Conservation (phyloP, 768 basidiomycete species). For the Grammothele lineata region DNA sequence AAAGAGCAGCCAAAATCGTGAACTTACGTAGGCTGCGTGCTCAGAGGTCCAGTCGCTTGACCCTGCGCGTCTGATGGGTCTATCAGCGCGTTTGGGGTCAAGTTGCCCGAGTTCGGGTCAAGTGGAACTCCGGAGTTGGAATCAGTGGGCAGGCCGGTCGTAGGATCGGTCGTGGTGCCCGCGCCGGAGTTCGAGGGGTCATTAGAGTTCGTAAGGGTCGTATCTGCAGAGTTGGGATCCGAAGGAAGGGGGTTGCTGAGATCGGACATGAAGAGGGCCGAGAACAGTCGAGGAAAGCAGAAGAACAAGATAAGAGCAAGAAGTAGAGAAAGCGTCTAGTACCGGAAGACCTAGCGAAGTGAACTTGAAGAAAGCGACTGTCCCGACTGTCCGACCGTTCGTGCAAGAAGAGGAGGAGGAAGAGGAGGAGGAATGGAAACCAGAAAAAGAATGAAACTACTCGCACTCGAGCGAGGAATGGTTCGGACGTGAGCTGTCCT, state of each 20-base stretch:
- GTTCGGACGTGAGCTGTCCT: neutral
- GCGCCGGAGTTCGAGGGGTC: neutral
- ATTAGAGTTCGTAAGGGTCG: neutral
- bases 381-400: neutral
- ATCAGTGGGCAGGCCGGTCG: no score
- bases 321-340: neutral
- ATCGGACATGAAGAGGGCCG: conserved; percentile 10
- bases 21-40: no score
- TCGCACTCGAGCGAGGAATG: conserved; percentile 2
- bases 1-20: no score
- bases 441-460: neutral
- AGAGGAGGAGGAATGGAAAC: neutral
- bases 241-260: neutral
- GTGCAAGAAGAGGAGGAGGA: neutral
- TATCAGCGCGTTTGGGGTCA: no score
- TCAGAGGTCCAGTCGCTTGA: no score
- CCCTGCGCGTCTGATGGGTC: no score
- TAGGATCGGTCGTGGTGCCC: neutral
- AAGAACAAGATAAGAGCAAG: neutral
- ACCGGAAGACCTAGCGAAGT: neutral
- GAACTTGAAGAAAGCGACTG: neutral
- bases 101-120: no score
- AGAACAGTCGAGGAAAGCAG: neutral
- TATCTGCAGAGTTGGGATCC: neutral
- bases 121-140: no score